These are phyloP conservation scores for Diaporthe citrichinensis DNA, from an alignment of 2,329 filamentous ascomycete genomes.

Conservation along the genomic window DNA sequence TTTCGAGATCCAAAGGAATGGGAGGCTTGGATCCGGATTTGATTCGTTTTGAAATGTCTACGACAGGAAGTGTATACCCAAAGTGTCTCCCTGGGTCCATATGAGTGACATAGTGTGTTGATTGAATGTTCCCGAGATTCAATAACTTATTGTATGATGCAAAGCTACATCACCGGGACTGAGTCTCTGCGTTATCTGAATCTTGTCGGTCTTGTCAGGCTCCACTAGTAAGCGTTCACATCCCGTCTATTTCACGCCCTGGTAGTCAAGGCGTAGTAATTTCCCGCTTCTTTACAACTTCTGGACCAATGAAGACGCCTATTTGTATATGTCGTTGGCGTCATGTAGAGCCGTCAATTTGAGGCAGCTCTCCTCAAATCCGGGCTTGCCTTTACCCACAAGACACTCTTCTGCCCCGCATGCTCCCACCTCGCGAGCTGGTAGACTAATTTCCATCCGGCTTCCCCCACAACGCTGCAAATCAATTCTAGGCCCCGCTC, in stretches of 20 bases:
- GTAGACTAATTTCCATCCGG: background rate
- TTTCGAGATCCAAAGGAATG: background rate
- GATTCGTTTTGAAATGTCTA: background rate
- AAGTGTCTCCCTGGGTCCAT: background rate
- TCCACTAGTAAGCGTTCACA: background rate
- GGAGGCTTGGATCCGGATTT: background rate
- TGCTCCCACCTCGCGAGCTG: background rate
- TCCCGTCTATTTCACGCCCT: background rate
- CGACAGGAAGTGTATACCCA: background rate
- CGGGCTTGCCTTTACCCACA: background rate
- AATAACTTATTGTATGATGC: background rate
- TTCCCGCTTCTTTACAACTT: background rate
- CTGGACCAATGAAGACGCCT: background rate
- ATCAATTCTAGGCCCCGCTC: background rate
- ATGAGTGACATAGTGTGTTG: background rate
- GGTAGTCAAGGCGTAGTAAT: background rate
- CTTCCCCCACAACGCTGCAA: slow-evolving; percentile 16
- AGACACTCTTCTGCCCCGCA: background rate
- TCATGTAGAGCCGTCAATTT: too few species aligned
- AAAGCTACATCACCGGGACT: background rate
- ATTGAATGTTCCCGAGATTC: background rate
- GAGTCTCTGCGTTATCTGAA: background rate
- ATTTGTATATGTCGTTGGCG: background rate
- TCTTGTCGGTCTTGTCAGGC: background rate
- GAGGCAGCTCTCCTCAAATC: background rate